These are phyloP conservation scores for Linaria vulgaris DNA, from an alignment of 257 asterid species.

Conservation along the genomic window DNA sequence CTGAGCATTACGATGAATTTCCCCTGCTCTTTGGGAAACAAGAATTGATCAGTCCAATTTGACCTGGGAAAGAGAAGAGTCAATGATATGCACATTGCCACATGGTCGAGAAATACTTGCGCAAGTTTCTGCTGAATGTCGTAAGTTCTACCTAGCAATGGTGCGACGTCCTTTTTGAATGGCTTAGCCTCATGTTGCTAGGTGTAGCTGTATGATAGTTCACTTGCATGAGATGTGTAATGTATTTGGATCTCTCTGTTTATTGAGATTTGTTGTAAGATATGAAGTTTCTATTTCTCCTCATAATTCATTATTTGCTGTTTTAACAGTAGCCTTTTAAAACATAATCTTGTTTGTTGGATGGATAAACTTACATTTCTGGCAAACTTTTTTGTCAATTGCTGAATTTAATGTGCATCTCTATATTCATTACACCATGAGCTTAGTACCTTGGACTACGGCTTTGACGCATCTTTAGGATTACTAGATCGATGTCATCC, in stretches of 20 bases:
- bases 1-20: constrained; percentile 56
- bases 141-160: constrained; percentile 26
- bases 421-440: no score
- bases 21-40: constrained; percentile 49
- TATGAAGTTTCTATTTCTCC: constrained; percentile 4
- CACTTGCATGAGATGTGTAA: constrained; percentile 23
- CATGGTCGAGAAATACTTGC: constrained; percentile 17
- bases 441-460: no score
- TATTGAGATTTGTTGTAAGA: constrained; percentile 29
- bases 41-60: constrained; percentile 35
- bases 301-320: constrained; percentile 16
- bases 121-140: constrained; percentile 26
- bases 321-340: background rate
- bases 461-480: no score
- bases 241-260: constrained; percentile 22
- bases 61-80: constrained; percentile 6
- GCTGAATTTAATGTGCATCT: no score
- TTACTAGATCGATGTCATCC: no score
- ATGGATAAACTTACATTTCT: background rate
- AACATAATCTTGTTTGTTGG: constrained; percentile 1
- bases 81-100: background rate
- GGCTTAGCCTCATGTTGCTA: constrained; percentile 17
- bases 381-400: no score
- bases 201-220: constrained; percentile 24
- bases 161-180: background rate